These are phyloP conservation scores for Withania somnifera DNA, from an alignment of 305 asterid species.

Conservation along the genomic window DNA sequence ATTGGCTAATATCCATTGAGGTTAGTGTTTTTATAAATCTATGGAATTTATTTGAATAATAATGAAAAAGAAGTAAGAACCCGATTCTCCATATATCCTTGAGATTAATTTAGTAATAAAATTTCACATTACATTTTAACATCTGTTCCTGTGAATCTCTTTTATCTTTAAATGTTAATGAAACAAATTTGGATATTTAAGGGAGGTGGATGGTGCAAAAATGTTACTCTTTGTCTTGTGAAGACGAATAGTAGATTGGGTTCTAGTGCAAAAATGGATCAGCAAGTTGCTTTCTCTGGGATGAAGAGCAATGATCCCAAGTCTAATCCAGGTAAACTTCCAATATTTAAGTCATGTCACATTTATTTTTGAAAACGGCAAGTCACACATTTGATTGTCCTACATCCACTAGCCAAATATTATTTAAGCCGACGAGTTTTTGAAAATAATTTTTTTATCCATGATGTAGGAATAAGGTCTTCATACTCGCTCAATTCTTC, in stretches of 20 bases:
- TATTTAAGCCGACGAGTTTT: not conserved
- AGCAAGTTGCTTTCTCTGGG: not conserved
- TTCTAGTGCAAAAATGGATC: not conserved
- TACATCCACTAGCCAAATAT: not conserved
- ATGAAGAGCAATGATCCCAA: not conserved
- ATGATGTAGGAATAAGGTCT: not conserved
- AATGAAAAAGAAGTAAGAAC: not conserved
- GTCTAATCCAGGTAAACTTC: conserved; percentile 1
- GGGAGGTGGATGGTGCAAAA: conserved; percentile 16
- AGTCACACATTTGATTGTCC: too few relatives aligned
- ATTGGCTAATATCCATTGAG: conserved; percentile 47
- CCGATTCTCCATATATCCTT: not conserved
- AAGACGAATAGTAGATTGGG: not conserved
- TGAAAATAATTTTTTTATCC: not conserved
- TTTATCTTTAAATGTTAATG: not conserved
- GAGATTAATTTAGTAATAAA: not conserved
- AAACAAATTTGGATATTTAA: not conserved
- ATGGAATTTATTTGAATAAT: not conserved
- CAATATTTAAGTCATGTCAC: not conserved
- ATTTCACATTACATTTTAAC: not conserved
- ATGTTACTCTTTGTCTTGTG: not conserved
- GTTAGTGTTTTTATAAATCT: conserved; percentile 13
- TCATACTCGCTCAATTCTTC: not conserved
- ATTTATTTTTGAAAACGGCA: not conserved
- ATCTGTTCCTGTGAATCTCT: not conserved